Evolutionary conservation across 257 asterid genomes (phyloP), one percentile per base, ranked within the genome.

Genomic region (Nicotiana otophora): DNA sequence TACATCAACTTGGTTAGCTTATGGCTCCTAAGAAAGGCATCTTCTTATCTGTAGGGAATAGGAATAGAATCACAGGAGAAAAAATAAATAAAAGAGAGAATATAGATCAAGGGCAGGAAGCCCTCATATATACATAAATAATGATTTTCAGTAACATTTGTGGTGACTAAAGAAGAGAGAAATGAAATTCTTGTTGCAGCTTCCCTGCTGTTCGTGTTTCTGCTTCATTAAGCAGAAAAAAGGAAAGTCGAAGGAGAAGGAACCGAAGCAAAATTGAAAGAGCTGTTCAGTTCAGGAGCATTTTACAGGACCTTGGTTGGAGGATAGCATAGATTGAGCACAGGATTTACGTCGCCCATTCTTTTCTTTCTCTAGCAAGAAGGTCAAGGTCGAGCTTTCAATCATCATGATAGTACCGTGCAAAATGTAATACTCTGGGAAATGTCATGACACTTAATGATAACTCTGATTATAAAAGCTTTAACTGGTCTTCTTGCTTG

Each of bases 191-290:
- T 23, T 88, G 84, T 26, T 86, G 79, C 89, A 81, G 63, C 79
- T 89, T 57, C 92, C 93, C 1, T 88, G 94, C 77, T 88, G 92
- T 86, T 86, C 90, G 19, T 92, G 93, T 86, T 89, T 92, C 93
- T 91, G 97, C 86, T 88, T 88, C 92, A 66, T 88, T 84, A 85
- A 84, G 87, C 82, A 69, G 85, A 92, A 78, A 81, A 88, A 83
- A 54, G 76, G 72, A 8, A 66, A 85, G 53, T 26, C 87, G 34
- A 84, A 87, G 87, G 84, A 82, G 83, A 26, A 85, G 46, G 86
- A 86, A 66, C 19, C 14, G 3, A 85, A 84, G 86, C 82, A 69
- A 48, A 72, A 81, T 80, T 86, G 84, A 82, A 61, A 68, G 77
- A 78, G 51, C 16, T 42, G 48, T 62, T 31, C 3, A 31, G 61